These are phyloP conservation scores for Scopulariopsis brevicaulis DNA, from an alignment of 2,329 filamentous ascomycete species.

Conservation along the genomic window DNA sequence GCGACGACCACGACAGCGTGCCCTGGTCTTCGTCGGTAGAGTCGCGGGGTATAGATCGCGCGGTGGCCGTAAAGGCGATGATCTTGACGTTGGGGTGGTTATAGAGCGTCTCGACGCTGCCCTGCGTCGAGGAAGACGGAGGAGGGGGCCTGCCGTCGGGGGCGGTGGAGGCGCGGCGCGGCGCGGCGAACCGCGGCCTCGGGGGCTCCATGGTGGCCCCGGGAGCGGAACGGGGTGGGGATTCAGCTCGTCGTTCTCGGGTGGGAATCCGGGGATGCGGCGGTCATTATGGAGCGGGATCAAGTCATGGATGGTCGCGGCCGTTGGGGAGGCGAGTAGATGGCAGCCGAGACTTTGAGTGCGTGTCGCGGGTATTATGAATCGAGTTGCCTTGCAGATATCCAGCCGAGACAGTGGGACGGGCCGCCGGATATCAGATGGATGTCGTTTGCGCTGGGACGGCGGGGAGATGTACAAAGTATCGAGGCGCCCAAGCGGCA, in stretches of 20 bases:
- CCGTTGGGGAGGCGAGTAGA: background rate
- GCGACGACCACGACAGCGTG: constrained; percentile 60
- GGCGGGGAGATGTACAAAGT: background rate
- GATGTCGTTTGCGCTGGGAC: background rate
- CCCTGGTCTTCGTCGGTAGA: constrained; percentile 27
- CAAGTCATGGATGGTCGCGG: background rate
- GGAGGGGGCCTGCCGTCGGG: constrained; percentile 16
- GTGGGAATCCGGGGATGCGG: background rate
- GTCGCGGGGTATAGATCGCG: constrained; percentile 14
- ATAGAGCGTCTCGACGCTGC: constrained; percentile 58
- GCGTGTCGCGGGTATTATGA: background rate
- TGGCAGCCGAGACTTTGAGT: background rate
- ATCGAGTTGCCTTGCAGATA: background rate
- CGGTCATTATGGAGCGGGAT: background rate
- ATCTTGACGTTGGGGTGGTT: constrained; percentile 64
- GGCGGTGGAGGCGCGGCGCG: constrained; percentile 25
- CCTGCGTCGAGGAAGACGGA: constrained; percentile 11
- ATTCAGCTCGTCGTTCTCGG: background rate
- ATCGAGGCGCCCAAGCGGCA: background rate
- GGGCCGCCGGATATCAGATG: background rate
- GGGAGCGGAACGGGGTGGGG: constrained; percentile 12
- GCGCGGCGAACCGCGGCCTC: constrained; percentile 12
- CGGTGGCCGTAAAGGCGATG: constrained; percentile 35
- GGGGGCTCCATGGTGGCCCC: constrained; percentile 10
- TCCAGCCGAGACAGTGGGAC: background rate